Evolutionary conservation across 2,329 filamentous ascomycete species (phyloP), one percentile per base, ranked within the genome.

Genomic region (Fusarium sp.): DNA sequence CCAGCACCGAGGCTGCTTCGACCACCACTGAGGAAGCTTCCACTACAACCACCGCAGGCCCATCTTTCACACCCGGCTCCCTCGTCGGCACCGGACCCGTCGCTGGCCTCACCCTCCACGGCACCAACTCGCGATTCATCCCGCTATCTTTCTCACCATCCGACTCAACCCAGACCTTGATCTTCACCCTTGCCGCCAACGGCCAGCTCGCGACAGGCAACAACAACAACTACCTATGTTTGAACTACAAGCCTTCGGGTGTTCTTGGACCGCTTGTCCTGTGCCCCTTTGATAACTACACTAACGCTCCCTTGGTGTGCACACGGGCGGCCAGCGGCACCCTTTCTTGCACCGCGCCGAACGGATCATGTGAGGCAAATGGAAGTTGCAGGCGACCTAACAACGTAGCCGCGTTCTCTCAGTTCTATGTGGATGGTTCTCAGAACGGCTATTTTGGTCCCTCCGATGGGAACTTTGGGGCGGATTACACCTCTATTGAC

Each of bases 371-470:
- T 8, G 0, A 1, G 0, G 0, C 3, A 0, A 3, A 1, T 4
- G 43, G 61, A 4, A 0, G 0, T 18, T 67, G 64, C 2, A 6
- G 1, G 4, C 21, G 64, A 28, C 60, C 60, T 15, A 38, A n/a
- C 9, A n/a, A 0, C 12, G 43, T 0, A 1, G 2, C 0, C 1
- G 1, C 13, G 8, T 67, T 66, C 6, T 50, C 30, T 18, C 50
- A 67, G 5, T 66, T 67, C 19, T 67, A 66, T n/a, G 61, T 67
- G 3, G n/a, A 66, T n/a, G 19, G 9, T 16, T 16, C 15, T 16
- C 42, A 58, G n/a, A 16, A 25, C 3, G 64, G 37, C 25, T 67
- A 37, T 21, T 59, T 67, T 9, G 61, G 63, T 15, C 23, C 25
- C 1, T 42, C 30, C 6, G 1, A 5, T 19, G 50, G 25, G 10